These are phyloP conservation scores for Leucoagaricus sp. DNA, from an alignment of 1,284 basidiomycete genomes.

Conservation along the genomic window DNA sequence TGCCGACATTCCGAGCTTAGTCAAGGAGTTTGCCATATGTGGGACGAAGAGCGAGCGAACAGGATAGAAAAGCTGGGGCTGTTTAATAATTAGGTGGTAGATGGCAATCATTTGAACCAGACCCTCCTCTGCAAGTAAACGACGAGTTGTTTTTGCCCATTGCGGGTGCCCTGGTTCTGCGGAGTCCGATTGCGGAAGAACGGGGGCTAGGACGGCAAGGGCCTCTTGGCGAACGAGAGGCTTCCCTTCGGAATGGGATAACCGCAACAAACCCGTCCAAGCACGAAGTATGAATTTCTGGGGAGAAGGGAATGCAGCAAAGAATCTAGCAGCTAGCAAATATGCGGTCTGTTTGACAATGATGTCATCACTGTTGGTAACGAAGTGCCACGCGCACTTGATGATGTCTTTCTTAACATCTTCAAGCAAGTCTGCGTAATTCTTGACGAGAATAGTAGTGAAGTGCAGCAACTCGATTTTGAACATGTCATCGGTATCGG, in stretches of 20 bases:
- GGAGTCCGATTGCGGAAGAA: slow-evolving; percentile 65
- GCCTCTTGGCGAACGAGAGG: slow-evolving; percentile 82
- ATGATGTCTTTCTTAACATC: slow-evolving; percentile 93
- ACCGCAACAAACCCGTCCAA: slow-evolving; percentile 91
- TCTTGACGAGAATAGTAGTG: slow-evolving; percentile 88
- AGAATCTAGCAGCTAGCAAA: slow-evolving; percentile 93
- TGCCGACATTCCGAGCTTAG: slow-evolving; percentile 82
- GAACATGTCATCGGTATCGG: slow-evolving; percentile 76
- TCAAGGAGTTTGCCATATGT: slow-evolving; percentile 90
- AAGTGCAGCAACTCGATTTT: slow-evolving; percentile 92
- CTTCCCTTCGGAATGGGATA: slow-evolving; percentile 82
- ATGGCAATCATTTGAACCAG: slow-evolving; percentile 86
- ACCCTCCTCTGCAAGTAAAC: slow-evolving; percentile 90
- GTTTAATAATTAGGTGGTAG: slow-evolving; percentile 91
- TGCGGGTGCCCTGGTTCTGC: slow-evolving; percentile 67
- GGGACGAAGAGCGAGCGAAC: slow-evolving; percentile 95
- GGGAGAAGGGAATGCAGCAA: slow-evolving; percentile 89
- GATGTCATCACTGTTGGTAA: slow-evolving; percentile 81
- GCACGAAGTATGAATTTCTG: slow-evolving; percentile 94
- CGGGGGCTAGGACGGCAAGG: slow-evolving; percentile 88
- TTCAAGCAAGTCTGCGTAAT: slow-evolving; percentile 77
- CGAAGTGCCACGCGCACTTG: slow-evolving; percentile 92
- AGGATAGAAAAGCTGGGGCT: slow-evolving; percentile 91
- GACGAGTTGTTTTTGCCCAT: slow-evolving; percentile 91
- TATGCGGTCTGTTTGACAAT: slow-evolving; percentile 96